Evolutionary conservation across 1,284 basidiomycete genomes (phyloP).

Genomic region (Cutaneotrichosporon dermatis): DNA sequence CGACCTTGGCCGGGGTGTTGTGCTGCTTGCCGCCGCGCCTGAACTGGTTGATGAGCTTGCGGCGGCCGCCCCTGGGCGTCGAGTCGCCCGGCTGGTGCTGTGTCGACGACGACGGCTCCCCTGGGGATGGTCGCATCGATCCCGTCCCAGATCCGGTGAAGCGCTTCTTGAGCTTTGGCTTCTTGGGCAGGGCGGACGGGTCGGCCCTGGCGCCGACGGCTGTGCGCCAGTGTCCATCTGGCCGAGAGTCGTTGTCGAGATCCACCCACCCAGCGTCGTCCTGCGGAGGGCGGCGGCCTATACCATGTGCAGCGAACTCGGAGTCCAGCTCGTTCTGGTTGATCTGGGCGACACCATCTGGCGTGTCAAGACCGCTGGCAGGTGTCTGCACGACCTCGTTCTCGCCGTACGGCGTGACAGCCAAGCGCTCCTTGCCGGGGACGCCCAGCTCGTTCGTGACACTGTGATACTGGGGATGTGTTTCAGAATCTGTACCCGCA

Average conservation of each 20-base stretch:
- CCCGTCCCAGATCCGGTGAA: neutral
- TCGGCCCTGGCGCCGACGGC: neutral
- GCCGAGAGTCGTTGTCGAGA: neutral
- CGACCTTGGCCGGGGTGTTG: neutral
- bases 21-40: neutral
- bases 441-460: slow-evolving; percentile 1
- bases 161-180: neutral
- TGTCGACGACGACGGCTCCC: neutral
- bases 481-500: no score
- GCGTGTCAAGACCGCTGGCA: neutral
- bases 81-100: neutral
- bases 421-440: slow-evolving; percentile 22
- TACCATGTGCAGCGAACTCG: neutral
- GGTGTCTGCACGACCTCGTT: slow-evolving; percentile 15
- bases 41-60: slow-evolving; percentile 4
- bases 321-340: neutral
- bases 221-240: neutral
- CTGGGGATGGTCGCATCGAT: no score
- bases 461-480: neutral
- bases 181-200: neutral
- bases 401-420: slow-evolving; percentile 35
- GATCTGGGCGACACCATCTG: neutral
- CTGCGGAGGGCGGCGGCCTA: neutral
- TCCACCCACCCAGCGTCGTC: neutral
- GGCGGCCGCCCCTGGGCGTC: neutral